Base-by-base conservation (phyloP, 805 yeast species). In the Wickerhamiella qilinensis region DNA sequence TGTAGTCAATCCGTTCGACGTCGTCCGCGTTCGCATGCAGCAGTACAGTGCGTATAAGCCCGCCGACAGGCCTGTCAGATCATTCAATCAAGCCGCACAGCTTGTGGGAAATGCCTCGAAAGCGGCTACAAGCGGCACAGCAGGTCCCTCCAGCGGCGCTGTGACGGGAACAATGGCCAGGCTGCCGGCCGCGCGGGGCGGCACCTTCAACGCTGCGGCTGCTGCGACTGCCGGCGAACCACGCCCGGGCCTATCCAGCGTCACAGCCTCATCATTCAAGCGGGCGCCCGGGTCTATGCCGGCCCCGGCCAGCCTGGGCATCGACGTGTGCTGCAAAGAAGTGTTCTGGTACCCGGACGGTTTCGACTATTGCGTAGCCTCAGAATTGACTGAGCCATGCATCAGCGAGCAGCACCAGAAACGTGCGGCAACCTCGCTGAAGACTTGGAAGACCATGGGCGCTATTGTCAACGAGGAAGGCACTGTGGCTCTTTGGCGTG, bases 401-500 rank as follows among this genome's bases (percentile, higher is more conserved):
- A 59, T 59, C 1, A 57, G 56, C 15, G 51, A 54, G 56, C 60
- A 35, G 36, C 50, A 43, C 48, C 57, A 49, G 38, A 54, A 80
- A 39, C 67, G 66, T 2, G 84, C 91, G 2, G 30, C 29, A 20
- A 25, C 20, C 5, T 16, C 14, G 16, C 30, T 9, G 11, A 43
- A 40, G n/a, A 42, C 43, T 7, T 45, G 48, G 29, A 31, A 35
- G 11, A 84, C 95, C 0, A 65, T 88, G 46, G 46, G 60, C 1
- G 68, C 70, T 32, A 85, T 88, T 33, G 68, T 75, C 3, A 58
- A 65, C 22, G 63, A 69, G 20, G 98, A 91, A 57, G 98, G 98
- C 0, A 20, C 73, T 0, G 36, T 65, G 1, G 77, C 94, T 0
- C 62, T 91, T 15, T 91, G 95, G 88, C 64, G 97, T 38, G 98